Percentiles rank a stretch among this genome's conserved stretches.
Conservation (phyloP, 129 eudicot genomes). For the Saposhnikovia divaricata region DNA sequence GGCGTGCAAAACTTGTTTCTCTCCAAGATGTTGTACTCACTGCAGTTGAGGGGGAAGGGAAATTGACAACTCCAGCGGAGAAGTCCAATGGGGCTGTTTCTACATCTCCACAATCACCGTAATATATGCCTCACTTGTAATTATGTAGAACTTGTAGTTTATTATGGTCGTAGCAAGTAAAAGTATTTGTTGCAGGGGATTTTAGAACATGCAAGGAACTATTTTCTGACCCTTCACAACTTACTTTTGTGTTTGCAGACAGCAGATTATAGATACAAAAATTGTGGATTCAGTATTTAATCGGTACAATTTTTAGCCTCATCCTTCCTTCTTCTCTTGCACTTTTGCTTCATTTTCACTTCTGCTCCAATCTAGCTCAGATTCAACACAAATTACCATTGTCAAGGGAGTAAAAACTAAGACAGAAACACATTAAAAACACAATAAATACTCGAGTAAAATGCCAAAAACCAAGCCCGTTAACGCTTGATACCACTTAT, state of each 20-base stretch:
- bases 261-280: background rate
- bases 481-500: no score
- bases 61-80: background rate
- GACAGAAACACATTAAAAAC: no score
- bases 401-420: no score
- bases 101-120: background rate
- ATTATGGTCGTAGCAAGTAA: background rate
- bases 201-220: background rate
- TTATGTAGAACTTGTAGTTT: background rate
- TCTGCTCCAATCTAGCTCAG: no score
- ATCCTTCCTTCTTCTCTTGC: no score
- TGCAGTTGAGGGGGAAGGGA: constrained; percentile 17
- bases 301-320: no score
- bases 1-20: constrained; percentile 35
- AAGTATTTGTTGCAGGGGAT: background rate
- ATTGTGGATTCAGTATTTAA: background rate
- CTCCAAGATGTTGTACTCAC: constrained; percentile 41
- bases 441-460: no score
- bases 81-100: background rate
- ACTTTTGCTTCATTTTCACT: no score
- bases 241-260: background rate
- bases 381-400: no score
- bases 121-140: background rate
- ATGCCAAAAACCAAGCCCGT: no score
- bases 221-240: background rate